A percentile compares a stretch with the other conserved stretches of the same genome.
Conservation (phyloP, 306 rosid species). For the Adenanthera pavonina region DNA sequence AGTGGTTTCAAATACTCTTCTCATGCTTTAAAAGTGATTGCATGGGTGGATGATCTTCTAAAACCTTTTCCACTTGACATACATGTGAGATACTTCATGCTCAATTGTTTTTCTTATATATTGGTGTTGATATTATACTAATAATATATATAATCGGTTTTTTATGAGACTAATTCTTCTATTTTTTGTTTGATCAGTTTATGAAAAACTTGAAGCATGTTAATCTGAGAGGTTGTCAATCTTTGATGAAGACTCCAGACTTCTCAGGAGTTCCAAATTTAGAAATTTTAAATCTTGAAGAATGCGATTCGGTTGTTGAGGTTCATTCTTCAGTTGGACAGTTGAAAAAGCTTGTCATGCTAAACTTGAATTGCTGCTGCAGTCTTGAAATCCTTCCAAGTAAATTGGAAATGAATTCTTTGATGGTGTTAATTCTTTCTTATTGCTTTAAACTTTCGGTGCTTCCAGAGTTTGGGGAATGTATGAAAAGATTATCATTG, state of each 20-base stretch:
- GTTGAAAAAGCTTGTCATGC: not conserved
- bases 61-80: not conserved
- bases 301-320: not conserved
- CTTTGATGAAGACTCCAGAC: not conserved
- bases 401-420: not conserved
- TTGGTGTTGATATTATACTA: no score
- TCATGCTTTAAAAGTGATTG: no score
- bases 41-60: no score
- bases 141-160: no score
- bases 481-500: no score
- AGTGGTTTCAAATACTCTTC: no score
- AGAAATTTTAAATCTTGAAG: not conserved
- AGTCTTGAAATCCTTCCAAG: not conserved
- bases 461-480: not conserved
- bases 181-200: not conserved
- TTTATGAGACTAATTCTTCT: not conserved
- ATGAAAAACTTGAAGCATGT: not conserved
- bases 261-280: not conserved
- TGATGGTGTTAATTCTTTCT: not conserved
- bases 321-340: constrained; percentile 11
- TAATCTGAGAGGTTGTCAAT: not conserved
- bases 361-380: not conserved
- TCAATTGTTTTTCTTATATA: not conserved
- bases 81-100: not conserved
- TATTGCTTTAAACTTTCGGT: not conserved